Percentiles rank a stretch among this genome's conserved stretches.
These are phyloP conservation scores for Aspergillus mulundensis DNA, from an alignment of 495 filamentous ascomycete species.

Conservation along the genomic window DNA sequence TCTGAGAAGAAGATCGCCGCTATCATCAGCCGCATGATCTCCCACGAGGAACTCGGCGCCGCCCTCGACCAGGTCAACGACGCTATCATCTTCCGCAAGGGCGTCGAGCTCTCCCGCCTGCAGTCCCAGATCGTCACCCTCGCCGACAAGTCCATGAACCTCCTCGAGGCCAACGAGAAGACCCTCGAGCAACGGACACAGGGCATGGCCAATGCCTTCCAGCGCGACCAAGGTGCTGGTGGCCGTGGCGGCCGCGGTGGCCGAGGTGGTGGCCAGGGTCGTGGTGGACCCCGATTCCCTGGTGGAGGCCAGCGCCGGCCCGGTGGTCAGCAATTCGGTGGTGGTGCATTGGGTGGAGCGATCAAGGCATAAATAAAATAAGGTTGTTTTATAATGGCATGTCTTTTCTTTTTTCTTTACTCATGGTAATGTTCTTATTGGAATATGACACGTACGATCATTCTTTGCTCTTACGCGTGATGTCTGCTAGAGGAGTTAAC, in stretches of 20 bases:
- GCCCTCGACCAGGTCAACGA: constrained; percentile 97
- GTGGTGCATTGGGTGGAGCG: constrained; percentile 60
- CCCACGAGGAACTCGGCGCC: constrained; percentile 93
- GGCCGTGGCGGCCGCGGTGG: constrained; percentile 64
- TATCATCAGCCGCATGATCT: constrained; percentile 99
- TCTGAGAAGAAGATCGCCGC: constrained; percentile 82
- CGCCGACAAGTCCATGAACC: constrained; percentile 88
- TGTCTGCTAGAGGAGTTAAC: constrained; percentile 6
- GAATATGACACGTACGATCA: constrained; percentile 21
- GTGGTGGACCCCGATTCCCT: constrained; percentile 57
- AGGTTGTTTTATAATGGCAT: constrained; percentile 39
- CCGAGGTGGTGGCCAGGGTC: constrained; percentile 61
- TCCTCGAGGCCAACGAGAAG: constrained; percentile 97
- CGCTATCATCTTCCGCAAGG: constrained; percentile 98
- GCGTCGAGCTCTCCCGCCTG: constrained; percentile 91
- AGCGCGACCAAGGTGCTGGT: constrained; percentile 74
- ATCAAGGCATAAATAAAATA: constrained; percentile 54
- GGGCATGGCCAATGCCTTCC: constrained; percentile 91
- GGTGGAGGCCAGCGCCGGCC: constrained; percentile 49
- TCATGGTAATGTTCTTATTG: constrained; percentile 26
- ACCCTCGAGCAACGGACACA: constrained; percentile 94
- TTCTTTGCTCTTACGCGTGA: constrained; percentile 18
- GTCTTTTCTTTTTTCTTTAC: constrained; percentile 24
- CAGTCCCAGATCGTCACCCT: constrained; percentile 93
- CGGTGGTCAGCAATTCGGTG: constrained; percentile 59